Conservation (phyloP, 2,329 filamentous ascomycete genomes). For the Venturia asperata region DNA sequence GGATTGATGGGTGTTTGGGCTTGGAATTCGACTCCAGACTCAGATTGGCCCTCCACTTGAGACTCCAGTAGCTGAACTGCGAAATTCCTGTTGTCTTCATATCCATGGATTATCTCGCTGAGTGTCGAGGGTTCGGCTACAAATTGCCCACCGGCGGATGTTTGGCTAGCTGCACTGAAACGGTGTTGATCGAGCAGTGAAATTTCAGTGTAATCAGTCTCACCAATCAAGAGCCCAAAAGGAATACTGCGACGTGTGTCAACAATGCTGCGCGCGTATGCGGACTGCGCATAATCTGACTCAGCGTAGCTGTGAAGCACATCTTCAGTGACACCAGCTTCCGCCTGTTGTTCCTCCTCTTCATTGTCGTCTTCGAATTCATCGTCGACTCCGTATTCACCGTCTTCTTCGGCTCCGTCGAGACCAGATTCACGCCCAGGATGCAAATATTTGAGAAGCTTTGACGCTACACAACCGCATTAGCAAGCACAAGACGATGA, state of each 20-base stretch:
- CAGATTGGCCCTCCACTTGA: not conserved
- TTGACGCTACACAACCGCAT: not conserved
- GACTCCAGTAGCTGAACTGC: not conserved
- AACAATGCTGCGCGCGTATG: not conserved
- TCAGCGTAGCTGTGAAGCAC: constrained; percentile 8
- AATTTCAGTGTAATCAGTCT: constrained; percentile 10
- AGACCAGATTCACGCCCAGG: not conserved
- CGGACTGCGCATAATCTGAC: not conserved
- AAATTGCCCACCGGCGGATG: not conserved
- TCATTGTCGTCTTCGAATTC: not conserved
- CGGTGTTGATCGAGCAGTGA: not conserved
- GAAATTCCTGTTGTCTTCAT: not conserved
- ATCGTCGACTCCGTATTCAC: not conserved
- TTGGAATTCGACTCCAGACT: not conserved
- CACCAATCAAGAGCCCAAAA: not conserved
- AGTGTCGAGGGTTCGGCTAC: not conserved
- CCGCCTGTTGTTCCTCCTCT: not conserved
- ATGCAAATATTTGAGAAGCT: not conserved
- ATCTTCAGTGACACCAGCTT: constrained; percentile 6
- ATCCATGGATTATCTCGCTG: constrained; percentile 1
- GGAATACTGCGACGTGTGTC: constrained; percentile 9
- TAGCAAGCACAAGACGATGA: not conserved
- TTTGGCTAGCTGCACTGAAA: not conserved
- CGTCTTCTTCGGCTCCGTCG: not conserved
- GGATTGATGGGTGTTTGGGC: not conserved